Evolutionary conservation across 257 asterid genomes (phyloP), one percentile per base, ranked within the genome.

Genomic region (Anisodus acutangulus): DNA sequence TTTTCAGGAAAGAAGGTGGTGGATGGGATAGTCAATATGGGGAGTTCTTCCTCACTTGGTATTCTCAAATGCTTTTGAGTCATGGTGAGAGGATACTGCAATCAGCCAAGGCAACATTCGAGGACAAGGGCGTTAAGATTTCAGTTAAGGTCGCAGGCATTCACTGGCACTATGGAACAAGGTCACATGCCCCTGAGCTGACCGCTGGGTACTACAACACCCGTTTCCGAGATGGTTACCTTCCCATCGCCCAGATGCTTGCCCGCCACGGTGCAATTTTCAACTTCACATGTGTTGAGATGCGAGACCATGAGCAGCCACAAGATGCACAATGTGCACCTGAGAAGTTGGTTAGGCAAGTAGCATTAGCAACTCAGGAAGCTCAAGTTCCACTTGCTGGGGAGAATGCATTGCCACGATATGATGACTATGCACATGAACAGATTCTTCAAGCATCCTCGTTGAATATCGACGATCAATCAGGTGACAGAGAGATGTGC

Each of bases 101-200:
- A 39, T 90, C 98, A 1, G 91, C 95, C 79, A 89, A 84, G 26
- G 83, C 87, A 17, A 66, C 87, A 12, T 94, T 92, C 16, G 92
- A 90, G 72, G 86, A 88, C 83, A 70, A 26, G 6, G 94, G 91
- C 0, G 93, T 91, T n/a, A 97, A 94, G 84, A 93, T 97, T 68
- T 94, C 99, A 0, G 98, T 95, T 49, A 93, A 97, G 86, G 51
- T 97, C 1, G 98, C 99, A 0, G 99, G 98, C 3, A 97, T 97
- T 85, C 99, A 97, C 89, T 95, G 98, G 98, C 99, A 97, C 60
- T 97, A 97, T 1, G 99, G 99, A 3, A 80, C 97, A 49, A 91
- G 98, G 4, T 95, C 99, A 10, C 98, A 97, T n/a, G 97, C 99
- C 88, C 98, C 99, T 0, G 99, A 96, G 89, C 98, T 96, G 74